These are phyloP conservation scores for Globisporangium paddicum DNA, from an alignment of 352 stramenopile genomes.

Conservation along the genomic window DNA sequence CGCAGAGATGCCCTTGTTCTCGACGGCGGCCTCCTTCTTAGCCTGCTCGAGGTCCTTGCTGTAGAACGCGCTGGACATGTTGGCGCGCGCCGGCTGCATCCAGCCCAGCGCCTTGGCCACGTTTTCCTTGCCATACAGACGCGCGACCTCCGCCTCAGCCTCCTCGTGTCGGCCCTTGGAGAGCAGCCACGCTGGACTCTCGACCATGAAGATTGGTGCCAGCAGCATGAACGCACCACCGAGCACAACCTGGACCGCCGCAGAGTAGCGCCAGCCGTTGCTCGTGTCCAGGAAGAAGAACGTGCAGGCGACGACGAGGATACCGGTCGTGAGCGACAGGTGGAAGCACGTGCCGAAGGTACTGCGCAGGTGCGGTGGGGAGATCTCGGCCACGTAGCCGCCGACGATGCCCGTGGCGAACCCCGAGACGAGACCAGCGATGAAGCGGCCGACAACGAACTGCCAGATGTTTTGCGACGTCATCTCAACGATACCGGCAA, in stretches of 20 bases:
- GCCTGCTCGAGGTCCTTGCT: conserved; percentile 5
- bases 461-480: conserved; percentile 15
- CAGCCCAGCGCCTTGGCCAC: conserved; percentile 28
- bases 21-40: neutral
- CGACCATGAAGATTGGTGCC: conserved; percentile 41
- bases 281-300: conserved; percentile 56
- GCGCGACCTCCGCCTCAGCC: conserved; percentile 26
- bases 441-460: conserved; percentile 21
- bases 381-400: conserved; percentile 46
- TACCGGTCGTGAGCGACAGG: conserved; percentile 30
- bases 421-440: conserved; percentile 51
- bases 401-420: conserved; percentile 32
- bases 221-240: conserved; percentile 34
- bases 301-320: conserved; percentile 35
- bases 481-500: conserved; percentile 15
- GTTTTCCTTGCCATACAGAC: conserved; percentile 32
- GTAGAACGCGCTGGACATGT: neutral
- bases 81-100: conserved; percentile 12
- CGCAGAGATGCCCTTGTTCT: conserved; percentile 1
- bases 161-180: conserved; percentile 27
- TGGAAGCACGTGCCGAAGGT: conserved; percentile 32
- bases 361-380: conserved; percentile 32
- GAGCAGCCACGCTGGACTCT: conserved; percentile 47
- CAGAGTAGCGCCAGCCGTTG: conserved; percentile 55
- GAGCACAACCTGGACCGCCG: conserved; percentile 46